Base-by-base conservation (phyloP, 768 basidiomycete genomes). In the Scleroderma citrinum region DNA sequence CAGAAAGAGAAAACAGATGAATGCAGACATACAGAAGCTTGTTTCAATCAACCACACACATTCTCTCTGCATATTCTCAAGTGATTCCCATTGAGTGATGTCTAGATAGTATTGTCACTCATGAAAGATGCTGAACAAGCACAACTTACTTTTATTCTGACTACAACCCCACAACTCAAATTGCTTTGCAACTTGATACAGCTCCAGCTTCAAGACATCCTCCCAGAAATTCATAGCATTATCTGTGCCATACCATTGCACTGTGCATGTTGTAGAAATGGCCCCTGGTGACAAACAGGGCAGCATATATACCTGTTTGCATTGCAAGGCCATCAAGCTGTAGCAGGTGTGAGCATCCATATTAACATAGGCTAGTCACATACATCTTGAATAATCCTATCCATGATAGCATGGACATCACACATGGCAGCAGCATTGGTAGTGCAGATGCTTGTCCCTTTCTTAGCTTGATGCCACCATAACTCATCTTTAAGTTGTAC, bases 141-240 rank as follows among this genome's bases (percentile, higher is more conserved):
- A n/a, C n/a, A n/a, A n/a, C n/a, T n/a, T n/a, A n/a, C n/a, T n/a
- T n/a, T n/a, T n/a, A n/a, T n/a, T n/a, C n/a, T n/a, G n/a, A n/a
- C n/a, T n/a, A n/a, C n/a, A n/a, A n/a, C n/a, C n/a, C n/a, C n/a
- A n/a, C n/a, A n/a, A n/a, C n/a, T 10, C 6, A 20, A 49, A 21
- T 10, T 41, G 26, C 16, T 31, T 3, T 12, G 16, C 1, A 7
- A 52, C 35, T 20, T 48, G 7, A 6, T 49, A 32, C 7, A 48
- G 24, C 32, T 52, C 31, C 2, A 31, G 34, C 2, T 52, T 24
- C 16, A 52, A 17, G 12, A 52, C 51, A 44, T 52, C 51, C 36
- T 52, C 21, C 29, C 37, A 44, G 3, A 52, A 52, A 20, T 52
- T 40, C 41, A 52, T 49, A 5, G 41, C 21, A 20, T 52, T 52